These are phyloP conservation scores for Nannochloris sp. DNA, from an alignment of 139 green algal genomes.

Conservation along the genomic window DNA sequence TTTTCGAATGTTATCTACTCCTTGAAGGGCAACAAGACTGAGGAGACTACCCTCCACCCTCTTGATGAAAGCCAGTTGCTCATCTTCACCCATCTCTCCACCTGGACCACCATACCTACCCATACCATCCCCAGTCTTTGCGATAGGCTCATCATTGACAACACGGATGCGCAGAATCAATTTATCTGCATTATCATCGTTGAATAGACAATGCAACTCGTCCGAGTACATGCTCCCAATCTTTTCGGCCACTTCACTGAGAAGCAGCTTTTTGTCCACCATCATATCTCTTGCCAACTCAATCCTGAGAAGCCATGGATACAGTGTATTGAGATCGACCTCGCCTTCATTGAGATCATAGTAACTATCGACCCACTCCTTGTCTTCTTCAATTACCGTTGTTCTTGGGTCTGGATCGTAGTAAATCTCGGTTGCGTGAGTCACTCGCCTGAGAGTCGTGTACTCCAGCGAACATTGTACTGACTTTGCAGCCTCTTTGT, in stretches of 20 bases:
- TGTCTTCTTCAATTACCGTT: conserved; percentile 86
- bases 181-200: conserved; percentile 92
- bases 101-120: conserved; percentile 8
- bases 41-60: conserved; percentile 68
- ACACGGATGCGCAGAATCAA: conserved; percentile 80
- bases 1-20: conserved; percentile 83
- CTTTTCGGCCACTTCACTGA: conserved; percentile 62
- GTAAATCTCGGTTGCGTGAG: conserved; percentile 67
- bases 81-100: conserved; percentile 33
- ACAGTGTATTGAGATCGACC: conserved; percentile 59
- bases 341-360: conserved; percentile 81
- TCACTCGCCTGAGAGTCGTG: conserved; percentile 79
- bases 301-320: conserved; percentile 94
- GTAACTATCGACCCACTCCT: conserved; percentile 75
- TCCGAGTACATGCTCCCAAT: conserved; percentile 81
- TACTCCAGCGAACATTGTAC: conserved; percentile 95
- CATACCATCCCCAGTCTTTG: background rate
- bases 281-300: conserved; percentile 47
- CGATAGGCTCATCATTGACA: conserved; percentile 4
- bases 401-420: conserved; percentile 71
- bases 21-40: conserved; percentile 47
- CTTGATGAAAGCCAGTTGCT: conserved; percentile 72
- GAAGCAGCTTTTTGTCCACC: conserved; percentile 88
- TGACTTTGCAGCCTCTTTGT: conserved; percentile 76
- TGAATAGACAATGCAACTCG: conserved; percentile 88